Conservation (phyloP, 192 early-diverging fungal species). For the Entrophospora sp. region DNA sequence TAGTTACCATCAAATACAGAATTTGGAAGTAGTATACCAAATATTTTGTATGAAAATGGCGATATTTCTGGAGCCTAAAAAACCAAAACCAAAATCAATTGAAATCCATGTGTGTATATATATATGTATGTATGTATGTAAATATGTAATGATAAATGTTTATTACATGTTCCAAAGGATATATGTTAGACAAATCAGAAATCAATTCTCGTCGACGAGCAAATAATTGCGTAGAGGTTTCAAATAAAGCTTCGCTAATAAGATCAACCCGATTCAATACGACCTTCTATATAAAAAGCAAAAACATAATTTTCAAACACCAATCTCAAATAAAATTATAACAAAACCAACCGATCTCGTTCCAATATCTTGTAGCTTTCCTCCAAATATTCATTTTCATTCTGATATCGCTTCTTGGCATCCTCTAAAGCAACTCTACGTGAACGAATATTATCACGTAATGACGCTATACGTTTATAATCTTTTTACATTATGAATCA, state of each 20-base stretch:
- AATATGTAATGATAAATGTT: too few species aligned
- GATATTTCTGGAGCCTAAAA: conserved; percentile 25
- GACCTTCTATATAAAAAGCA: neutral
- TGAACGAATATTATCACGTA: conserved; percentile 21
- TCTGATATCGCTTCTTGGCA: conserved; percentile 25
- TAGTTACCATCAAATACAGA: conserved; percentile 36
- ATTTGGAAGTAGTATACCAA: conserved; percentile 39
- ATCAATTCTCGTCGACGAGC: conserved; percentile 40
- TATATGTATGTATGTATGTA: too few species aligned
- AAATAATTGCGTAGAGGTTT: conserved; percentile 19
- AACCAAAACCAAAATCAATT: too few species aligned
- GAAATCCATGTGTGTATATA: conserved; percentile 30
- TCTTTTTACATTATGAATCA: too few species aligned
- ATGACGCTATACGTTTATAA: conserved; percentile 15
- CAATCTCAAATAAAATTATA: neutral
- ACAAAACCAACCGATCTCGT: conserved; percentile 31
- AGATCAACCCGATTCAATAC: conserved; percentile 9
- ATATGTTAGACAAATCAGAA: conserved; percentile 46
- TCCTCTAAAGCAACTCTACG: conserved; percentile 26
- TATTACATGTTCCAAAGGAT: conserved; percentile 45
- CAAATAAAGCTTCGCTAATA: conserved; percentile 6
- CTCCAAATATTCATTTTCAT: conserved; percentile 35
- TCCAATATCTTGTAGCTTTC: conserved; percentile 31
- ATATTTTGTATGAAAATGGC: conserved; percentile 34
- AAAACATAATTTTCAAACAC: conserved; percentile 9